These are phyloP conservation scores for Marasmius fiardii DNA, from an alignment of 1,284 basidiomycete species.

Conservation along the genomic window DNA sequence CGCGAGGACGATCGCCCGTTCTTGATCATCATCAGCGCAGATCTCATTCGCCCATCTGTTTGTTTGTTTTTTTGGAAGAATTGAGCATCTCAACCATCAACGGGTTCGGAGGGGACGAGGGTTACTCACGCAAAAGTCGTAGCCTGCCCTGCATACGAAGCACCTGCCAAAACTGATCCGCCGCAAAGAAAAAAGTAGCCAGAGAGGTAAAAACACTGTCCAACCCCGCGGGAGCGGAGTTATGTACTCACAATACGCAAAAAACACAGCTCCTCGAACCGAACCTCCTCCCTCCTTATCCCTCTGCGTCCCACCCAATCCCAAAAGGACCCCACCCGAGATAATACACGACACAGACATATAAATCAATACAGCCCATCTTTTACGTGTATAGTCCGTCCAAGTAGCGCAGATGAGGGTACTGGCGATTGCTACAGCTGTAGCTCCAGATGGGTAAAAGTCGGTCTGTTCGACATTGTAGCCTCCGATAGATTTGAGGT, in stretches of 20 bases:
- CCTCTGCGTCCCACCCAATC: background rate
- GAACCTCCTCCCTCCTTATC: slow-evolving; percentile 36
- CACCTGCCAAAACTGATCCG: slow-evolving; percentile 51
- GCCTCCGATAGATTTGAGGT: slow-evolving; percentile 60
- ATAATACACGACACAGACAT: slow-evolving; percentile 54
- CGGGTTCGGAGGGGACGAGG: slow-evolving; percentile 1
- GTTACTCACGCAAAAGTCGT: slow-evolving; percentile 62
- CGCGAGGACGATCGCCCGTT: slow-evolving; percentile 62
- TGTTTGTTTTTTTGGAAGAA: background rate
- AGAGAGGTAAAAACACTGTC: too few relatives aligned
- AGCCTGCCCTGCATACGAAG: slow-evolving; percentile 65
- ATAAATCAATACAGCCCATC: slow-evolving; percentile 66
- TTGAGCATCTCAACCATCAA: too few relatives aligned
- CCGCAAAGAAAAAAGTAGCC: too few relatives aligned
- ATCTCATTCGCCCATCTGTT: slow-evolving; percentile 71
- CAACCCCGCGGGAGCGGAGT: too few relatives aligned
- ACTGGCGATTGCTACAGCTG: slow-evolving; percentile 61
- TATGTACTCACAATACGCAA: slow-evolving; percentile 55
- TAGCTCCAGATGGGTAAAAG: slow-evolving; percentile 64
- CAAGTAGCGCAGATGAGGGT: slow-evolving; percentile 60
- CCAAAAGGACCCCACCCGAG: slow-evolving; percentile 29
- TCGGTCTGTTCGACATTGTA: slow-evolving; percentile 64
- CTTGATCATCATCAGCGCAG: slow-evolving; percentile 63
- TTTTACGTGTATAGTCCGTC: slow-evolving; percentile 53
- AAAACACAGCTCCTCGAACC: slow-evolving; percentile 53